Evolutionary conservation across 805 yeast genomes (phyloP).

Genomic region (Saturnispora bothae): DNA sequence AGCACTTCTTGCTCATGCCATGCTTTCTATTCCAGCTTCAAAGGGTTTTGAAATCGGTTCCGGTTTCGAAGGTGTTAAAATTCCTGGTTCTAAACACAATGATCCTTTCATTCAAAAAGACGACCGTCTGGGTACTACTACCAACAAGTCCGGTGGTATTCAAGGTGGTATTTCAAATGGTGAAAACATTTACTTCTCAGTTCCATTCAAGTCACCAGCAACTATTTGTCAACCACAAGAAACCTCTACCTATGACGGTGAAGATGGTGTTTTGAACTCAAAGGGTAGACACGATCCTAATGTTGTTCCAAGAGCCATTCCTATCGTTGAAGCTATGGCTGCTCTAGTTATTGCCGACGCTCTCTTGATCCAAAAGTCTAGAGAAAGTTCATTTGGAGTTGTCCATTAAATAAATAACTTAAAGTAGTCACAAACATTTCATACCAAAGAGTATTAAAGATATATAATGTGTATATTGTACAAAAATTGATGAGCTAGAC

Average conservation of each 20-base stretch:
- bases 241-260: constrained; percentile 84
- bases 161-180: constrained; percentile 99
- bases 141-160: constrained; percentile 93
- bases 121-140: constrained; percentile 66
- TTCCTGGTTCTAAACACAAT: constrained; percentile 91
- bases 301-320: constrained; percentile 97
- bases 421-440: neutral
- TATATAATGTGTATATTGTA: no score
- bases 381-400: constrained; percentile 45
- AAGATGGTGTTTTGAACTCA: constrained; percentile 80
- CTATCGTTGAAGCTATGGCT: constrained; percentile 97
- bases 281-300: constrained; percentile 98
- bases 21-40: constrained; percentile 95
- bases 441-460: neutral
- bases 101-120: constrained; percentile 65
- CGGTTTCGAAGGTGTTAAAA: constrained; percentile 80
- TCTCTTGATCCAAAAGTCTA: constrained; percentile 71
- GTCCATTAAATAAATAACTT: constrained; percentile 16
- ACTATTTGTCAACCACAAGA: constrained; percentile 89
- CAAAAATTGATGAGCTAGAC: no score
- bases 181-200: constrained; percentile 85
- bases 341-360: constrained; percentile 90
- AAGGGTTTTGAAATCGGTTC: constrained; percentile 98
- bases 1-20: constrained; percentile 93
- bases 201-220: constrained; percentile 97